Evolutionary conservation across 2,329 filamentous ascomycete genomes (phyloP), one percentile per base, ranked within the genome.

Genomic region (Talaromyces sp.): DNA sequence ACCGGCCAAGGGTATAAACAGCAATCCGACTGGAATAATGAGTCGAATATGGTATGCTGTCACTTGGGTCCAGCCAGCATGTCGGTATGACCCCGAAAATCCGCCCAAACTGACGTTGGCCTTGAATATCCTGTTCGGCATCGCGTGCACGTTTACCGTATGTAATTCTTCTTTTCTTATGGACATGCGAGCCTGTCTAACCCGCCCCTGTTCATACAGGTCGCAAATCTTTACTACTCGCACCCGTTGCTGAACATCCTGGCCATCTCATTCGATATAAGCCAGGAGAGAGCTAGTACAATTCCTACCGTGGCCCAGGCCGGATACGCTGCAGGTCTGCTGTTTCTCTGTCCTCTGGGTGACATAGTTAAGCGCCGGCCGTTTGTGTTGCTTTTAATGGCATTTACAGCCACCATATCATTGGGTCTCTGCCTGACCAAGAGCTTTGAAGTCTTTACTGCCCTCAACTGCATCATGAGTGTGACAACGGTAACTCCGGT

Each of bases 151-250:
- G 2, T 72, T 73, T 58, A 72, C 70, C 53, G 54, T 58, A 54
- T 35, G 38, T 55, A 11, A 17, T 35, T 27, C 49, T n/a, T 46
- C 60, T 62, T 11, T 50, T n/a, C 29, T 32, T 38, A 38, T n/a
- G 17, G 2, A 31, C 29, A 31, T 7, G 7, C n/a, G 35, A 4
- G n/a, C 35, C 14, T n/a, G 5, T 38, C 35, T 38, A n/a, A 38
- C 17, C 7, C 5, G 6, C 7, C 17, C 14, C 35, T 50, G 24
- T 4, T 26, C 3, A 27, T 52, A 52, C 65, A 90, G 0, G 90
- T 93, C 7, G 89, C 89, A 19, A 93, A 93, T 66, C 78, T 93
- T 3, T 93, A 93, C 75, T 92, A 93, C 73, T 90, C 84, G 62
- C 89, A 93, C 67, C 89, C 90, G 0, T 89, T 93, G 53, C 77